phyloP scores from a whole-genome alignment of 495 filamentous ascomycete species.

The Penicillium silybi region DNA sequence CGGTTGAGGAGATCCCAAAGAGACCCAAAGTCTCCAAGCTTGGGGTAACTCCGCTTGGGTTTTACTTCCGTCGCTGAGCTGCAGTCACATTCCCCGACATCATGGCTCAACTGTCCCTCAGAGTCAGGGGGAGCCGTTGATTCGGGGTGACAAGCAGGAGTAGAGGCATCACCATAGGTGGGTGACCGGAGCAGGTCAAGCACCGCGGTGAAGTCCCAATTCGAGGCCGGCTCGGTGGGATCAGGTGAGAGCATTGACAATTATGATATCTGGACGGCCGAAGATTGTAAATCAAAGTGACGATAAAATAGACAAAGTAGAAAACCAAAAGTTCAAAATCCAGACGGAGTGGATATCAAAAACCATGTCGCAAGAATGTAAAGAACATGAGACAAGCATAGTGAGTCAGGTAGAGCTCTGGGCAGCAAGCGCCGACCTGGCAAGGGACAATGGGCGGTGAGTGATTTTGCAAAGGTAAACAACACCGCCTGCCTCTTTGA shows the following conservation, averaged over 20 bases:
- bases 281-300: neutral
- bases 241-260: slow-evolving; percentile 14
- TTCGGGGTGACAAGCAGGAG: slow-evolving; percentile 10
- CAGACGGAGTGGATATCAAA: neutral
- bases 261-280: neutral
- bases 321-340: neutral
- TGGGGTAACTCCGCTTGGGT: slow-evolving; percentile 8
- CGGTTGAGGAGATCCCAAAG: slow-evolving; percentile 33
- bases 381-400: neutral
- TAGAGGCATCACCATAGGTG: slow-evolving; percentile 17
- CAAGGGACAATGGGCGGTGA: neutral
- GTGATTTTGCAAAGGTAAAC: neutral
- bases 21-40: slow-evolving; percentile 37
- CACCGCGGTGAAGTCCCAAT: slow-evolving; percentile 49
- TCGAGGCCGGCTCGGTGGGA: slow-evolving; percentile 21
- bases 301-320: neutral
- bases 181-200: slow-evolving; percentile 45
- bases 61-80: neutral
- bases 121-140: neutral
- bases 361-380: neutral
- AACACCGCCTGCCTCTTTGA: neutral
- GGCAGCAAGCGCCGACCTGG: slow-evolving; percentile 1
- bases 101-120: slow-evolving; percentile 1
- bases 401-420: slow-evolving; percentile 2
- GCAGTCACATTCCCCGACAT: slow-evolving; percentile 3